Evolutionary conservation across 1,284 basidiomycete genomes (phyloP).

Genomic region (Trichosporon inkin): DNA sequence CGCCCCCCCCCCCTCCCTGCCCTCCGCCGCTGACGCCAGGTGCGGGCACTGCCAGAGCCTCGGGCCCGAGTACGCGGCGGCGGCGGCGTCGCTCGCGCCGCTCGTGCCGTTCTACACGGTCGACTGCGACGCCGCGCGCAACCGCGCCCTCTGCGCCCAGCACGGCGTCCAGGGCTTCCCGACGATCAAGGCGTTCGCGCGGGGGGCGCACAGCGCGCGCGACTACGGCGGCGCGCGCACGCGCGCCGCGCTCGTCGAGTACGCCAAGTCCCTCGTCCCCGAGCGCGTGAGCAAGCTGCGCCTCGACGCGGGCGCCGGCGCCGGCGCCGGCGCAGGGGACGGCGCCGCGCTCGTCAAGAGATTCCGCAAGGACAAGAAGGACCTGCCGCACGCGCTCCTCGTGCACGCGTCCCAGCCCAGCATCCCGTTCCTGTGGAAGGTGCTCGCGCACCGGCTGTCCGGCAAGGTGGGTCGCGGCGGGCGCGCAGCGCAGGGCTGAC

Average conservation of each 20-base stretch:
- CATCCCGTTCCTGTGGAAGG: slow-evolving; percentile 78
- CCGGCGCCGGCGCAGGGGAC: slow-evolving; percentile 52
- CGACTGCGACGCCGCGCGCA: slow-evolving; percentile 80
- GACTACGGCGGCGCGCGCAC: slow-evolving; percentile 71
- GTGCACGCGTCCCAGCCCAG: slow-evolving; percentile 66
- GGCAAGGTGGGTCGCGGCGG: slow-evolving; percentile 50
- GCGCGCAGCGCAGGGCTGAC: slow-evolving; percentile 14
- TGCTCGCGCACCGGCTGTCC: slow-evolving; percentile 69
- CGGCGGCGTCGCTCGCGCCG: slow-evolving; percentile 71
- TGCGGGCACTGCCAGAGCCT: slow-evolving; percentile 75
- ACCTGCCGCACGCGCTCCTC: slow-evolving; percentile 65
- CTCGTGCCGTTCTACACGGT: slow-evolving; percentile 83
- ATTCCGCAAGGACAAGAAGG: slow-evolving; percentile 51
- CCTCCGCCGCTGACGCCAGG: slow-evolving; percentile 4
- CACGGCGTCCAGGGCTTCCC: slow-evolving; percentile 90
- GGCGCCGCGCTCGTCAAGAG: slow-evolving; percentile 35
- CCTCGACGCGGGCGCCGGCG: too few species aligned
- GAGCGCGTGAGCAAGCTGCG: slow-evolving; percentile 61
- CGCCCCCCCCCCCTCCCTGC: too few species aligned
- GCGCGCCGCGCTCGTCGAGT: slow-evolving; percentile 69
- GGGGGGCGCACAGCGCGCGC: slow-evolving; percentile 62
- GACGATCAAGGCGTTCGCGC: slow-evolving; percentile 81
- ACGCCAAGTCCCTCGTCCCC: slow-evolving; percentile 69
- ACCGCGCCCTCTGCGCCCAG: slow-evolving; percentile 75
- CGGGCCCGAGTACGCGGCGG: slow-evolving; percentile 78